Base-by-base conservation (phyloP, 768 basidiomycete genomes). In the Calvatia gigantea region DNA sequence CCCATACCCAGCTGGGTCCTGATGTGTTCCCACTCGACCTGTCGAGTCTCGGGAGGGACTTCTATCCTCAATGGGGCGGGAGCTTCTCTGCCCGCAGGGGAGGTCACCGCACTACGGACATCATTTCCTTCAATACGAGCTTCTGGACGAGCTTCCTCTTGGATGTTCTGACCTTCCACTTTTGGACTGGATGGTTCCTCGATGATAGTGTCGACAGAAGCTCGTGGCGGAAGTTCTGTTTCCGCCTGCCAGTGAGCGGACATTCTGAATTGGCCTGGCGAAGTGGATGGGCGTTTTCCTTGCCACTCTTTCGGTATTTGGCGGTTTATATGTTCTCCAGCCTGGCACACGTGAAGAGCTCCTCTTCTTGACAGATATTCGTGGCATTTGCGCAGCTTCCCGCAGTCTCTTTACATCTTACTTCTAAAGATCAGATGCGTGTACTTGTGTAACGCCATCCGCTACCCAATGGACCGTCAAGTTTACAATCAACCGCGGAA, bases 11-110 rank as follows among this genome's bases (percentile, higher is more conserved):
- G 21, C 33, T 28, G 52, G 17, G 31, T n/a, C 39, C 43, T 54
- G 29, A 54, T 54, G 19, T 46, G 38, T 27, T 37, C 43, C 52
- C 52, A 45, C 43, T 54, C 32, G 52, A 54, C 43, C 4, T 9
- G 42, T 17, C 27, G 29, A 14, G 31, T 37, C 29, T 32, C 31
- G 19, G 42, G 32, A 45, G 38, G 15, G 3, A 32, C 15, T 23
- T 27, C 52, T 1, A 15, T 15, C 43, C 41, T 43, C 42, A 21
- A 15, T 14, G 41, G 3, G n/a, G 32, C 25, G 21, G 1, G 43
- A 27, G 8, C 8, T 15, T 37, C 52, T 1, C 32, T n/a, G n/a
- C n/a, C 8, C 31, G 8, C 6, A 4, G 33, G 52, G 3, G 43
- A 45, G 3, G 38, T 14, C 12, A 14, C 25, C 21, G 6, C 6